phyloP scores from a whole-genome alignment of 139 green algal genomes.

The Tetradesmus lagerheimii region DNA sequence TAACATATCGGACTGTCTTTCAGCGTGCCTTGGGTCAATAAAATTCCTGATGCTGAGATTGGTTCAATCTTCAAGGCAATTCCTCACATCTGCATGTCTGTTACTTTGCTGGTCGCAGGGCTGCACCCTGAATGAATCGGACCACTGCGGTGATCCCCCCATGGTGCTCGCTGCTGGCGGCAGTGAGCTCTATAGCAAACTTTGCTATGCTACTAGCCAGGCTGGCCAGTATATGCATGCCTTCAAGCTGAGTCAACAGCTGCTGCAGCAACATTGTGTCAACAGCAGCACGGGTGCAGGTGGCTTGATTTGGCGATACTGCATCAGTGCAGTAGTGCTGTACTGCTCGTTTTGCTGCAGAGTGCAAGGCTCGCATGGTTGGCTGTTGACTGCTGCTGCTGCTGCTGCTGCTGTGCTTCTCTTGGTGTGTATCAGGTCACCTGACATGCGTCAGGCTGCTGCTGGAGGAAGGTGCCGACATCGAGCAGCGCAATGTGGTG shows the following conservation, averaged over 20 bases:
- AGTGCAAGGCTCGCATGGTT: too few relatives aligned
- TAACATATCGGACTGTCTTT: too few relatives aligned
- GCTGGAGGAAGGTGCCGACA: slow-evolving; percentile 88
- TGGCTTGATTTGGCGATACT: too few relatives aligned
- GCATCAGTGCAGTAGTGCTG: not conserved
- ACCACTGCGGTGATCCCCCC: slow-evolving; percentile 95
- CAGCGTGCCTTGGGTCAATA: too few relatives aligned
- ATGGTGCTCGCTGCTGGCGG: slow-evolving; percentile 92
- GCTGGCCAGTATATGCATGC: not conserved
- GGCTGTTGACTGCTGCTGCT: not conserved
- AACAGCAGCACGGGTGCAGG: too few relatives aligned
- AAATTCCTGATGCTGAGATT: too few relatives aligned
- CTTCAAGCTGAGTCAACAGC: too few relatives aligned
- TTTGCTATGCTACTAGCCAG: not conserved
- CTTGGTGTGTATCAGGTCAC: slow-evolving; percentile 69
- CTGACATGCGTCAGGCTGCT: slow-evolving; percentile 78
- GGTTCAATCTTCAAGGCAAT: too few relatives aligned
- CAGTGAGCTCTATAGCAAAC: too few relatives aligned
- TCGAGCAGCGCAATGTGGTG: slow-evolving; percentile 94
- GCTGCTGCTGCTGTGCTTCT: not conserved
- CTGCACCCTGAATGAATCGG: slow-evolving; percentile 91
- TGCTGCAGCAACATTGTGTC: too few relatives aligned
- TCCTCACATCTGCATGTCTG: not conserved
- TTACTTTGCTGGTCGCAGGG: slow-evolving; percentile 59
- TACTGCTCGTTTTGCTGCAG: too few relatives aligned